A percentile compares a stretch with the other conserved stretches of the same genome.
Conservation (phyloP, 371 early-diverging fungal genomes). For the Smittium culicis region DNA sequence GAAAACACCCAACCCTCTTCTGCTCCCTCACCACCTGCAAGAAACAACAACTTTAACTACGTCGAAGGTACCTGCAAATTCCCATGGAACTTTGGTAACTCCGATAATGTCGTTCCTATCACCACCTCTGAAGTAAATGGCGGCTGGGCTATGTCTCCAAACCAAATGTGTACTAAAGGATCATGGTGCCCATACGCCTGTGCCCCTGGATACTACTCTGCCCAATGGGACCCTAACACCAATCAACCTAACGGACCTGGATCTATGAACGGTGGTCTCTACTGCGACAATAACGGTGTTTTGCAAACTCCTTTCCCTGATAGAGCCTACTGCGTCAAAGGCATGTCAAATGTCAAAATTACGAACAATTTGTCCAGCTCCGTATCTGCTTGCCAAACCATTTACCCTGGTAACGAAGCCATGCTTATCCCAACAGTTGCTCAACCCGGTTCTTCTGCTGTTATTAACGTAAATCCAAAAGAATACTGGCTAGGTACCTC, state of each 20-base stretch:
- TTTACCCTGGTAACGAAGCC: slow-evolving; percentile 35
- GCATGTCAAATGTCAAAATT: slow-evolving; percentile 21
- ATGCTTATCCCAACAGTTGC: slow-evolving; percentile 35
- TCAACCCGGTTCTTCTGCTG: slow-evolving; percentile 12
- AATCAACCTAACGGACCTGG: slow-evolving; percentile 19
- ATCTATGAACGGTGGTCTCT: slow-evolving; percentile 32
- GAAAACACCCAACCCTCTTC: background rate
- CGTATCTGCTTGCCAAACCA: slow-evolving; percentile 35
- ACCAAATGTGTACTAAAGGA: slow-evolving; percentile 24
- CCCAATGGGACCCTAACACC: slow-evolving; percentile 30
- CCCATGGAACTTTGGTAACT: slow-evolving; percentile 26
- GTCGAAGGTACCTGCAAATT: slow-evolving; percentile 13
- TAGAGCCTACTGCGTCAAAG: slow-evolving; percentile 20
- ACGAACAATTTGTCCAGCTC: slow-evolving; percentile 22
- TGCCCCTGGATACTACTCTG: slow-evolving; percentile 28
- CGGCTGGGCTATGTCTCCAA: slow-evolving; percentile 36
- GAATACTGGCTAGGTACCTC: slow-evolving; percentile 32
- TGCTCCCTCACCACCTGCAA: background rate
- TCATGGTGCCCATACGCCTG: slow-evolving; percentile 35
- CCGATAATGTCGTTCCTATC: slow-evolving; percentile 27
- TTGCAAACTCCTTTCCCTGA: slow-evolving; percentile 24
- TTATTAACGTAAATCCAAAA: slow-evolving; percentile 27
- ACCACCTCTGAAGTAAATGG: slow-evolving; percentile 24
- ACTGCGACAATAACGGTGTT: slow-evolving; percentile 20
- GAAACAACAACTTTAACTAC: background rate